A percentile compares a stretch with the other conserved stretches of the same genome.
Conservation (phyloP, 2,329 filamentous ascomycete genomes). For the Colletotrichum sp. region DNA sequence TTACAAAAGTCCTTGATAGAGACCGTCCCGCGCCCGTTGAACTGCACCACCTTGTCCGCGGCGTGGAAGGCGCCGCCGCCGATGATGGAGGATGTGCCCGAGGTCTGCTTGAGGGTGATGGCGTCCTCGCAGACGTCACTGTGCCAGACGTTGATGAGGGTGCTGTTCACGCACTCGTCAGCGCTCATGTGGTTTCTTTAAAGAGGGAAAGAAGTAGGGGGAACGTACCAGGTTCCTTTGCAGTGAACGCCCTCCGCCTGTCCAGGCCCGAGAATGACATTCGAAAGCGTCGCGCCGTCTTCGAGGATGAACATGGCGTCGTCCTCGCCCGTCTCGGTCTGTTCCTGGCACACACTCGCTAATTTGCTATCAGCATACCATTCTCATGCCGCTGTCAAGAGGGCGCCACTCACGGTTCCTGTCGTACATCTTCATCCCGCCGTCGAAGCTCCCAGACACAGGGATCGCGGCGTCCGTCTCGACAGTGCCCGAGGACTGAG, state of each 20-base stretch:
- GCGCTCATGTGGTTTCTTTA: background rate
- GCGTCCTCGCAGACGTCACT: slow-evolving; percentile 47
- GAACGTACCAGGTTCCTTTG: slow-evolving; percentile 41
- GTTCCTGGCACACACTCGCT: slow-evolving; percentile 11
- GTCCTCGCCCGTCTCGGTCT: slow-evolving; percentile 12
- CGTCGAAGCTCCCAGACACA: slow-evolving; percentile 46
- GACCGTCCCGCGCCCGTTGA: slow-evolving; percentile 44
- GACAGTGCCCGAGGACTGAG: slow-evolving; percentile 41
- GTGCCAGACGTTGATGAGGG: slow-evolving; percentile 48
- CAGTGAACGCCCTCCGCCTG: slow-evolving; percentile 57
- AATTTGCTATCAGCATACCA: background rate
- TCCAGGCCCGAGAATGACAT: slow-evolving; percentile 57
- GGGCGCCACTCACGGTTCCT: slow-evolving; percentile 38
- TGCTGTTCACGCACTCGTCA: background rate
- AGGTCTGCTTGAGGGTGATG: slow-evolving; percentile 43
- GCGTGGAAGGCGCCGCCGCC: slow-evolving; percentile 31
- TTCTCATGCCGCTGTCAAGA: background rate
- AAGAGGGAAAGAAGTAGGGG: background rate
- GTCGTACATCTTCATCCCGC: slow-evolving; percentile 53
- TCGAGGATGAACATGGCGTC: slow-evolving; percentile 56
- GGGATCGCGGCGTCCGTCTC: slow-evolving; percentile 42
- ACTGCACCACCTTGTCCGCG: slow-evolving; percentile 45
- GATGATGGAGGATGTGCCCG: slow-evolving; percentile 33
- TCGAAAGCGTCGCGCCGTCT: slow-evolving; percentile 53
- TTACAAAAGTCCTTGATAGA: slow-evolving; percentile 41